These are phyloP conservation scores for Juglanconis sp. DNA, from an alignment of 2,329 filamentous ascomycete genomes.

Conservation along the genomic window DNA sequence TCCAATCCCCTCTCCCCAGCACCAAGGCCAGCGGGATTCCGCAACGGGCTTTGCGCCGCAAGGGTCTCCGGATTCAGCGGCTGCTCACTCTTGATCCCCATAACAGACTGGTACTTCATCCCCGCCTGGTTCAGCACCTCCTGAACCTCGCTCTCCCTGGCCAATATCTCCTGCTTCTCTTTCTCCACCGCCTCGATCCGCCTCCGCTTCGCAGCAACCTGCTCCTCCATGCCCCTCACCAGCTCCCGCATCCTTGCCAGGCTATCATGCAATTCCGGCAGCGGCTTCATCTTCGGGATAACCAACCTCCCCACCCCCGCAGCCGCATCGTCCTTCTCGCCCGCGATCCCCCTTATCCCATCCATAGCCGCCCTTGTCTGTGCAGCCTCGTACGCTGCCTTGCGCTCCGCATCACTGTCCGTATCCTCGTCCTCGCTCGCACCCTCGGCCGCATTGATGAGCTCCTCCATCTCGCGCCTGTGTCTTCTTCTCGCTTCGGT, in stretches of 20 bases:
- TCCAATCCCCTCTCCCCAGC: slow-evolving; percentile 40
- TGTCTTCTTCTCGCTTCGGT: slow-evolving; percentile 64
- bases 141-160: slow-evolving; percentile 77
- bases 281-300: slow-evolving; percentile 67
- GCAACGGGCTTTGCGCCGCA: slow-evolving; percentile 29
- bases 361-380: slow-evolving; percentile 88
- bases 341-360: slow-evolving; percentile 50
- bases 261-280: slow-evolving; percentile 70
- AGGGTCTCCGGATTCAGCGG: slow-evolving; percentile 19
- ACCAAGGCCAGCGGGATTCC: slow-evolving; percentile 23
- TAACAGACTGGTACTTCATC: slow-evolving; percentile 52
- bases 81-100: slow-evolving; percentile 27
- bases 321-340: slow-evolving; percentile 34
- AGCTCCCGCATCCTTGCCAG: slow-evolving; percentile 61
- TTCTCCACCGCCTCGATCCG: slow-evolving; percentile 63
- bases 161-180: slow-evolving; percentile 66
- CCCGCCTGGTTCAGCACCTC: slow-evolving; percentile 76
- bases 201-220: slow-evolving; percentile 57
- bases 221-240: slow-evolving; percentile 60
- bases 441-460: slow-evolving; percentile 67
- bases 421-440: slow-evolving; percentile 49
- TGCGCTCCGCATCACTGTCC: slow-evolving; percentile 69
- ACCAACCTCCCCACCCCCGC: slow-evolving; percentile 33
- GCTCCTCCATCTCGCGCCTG: slow-evolving; percentile 74
- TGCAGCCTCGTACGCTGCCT: slow-evolving; percentile 80